A percentile compares a stretch with the other conserved stretches of the same genome.
Conservation (phyloP, 106 monocot genomes). For the Ottelia alismoides region DNA sequence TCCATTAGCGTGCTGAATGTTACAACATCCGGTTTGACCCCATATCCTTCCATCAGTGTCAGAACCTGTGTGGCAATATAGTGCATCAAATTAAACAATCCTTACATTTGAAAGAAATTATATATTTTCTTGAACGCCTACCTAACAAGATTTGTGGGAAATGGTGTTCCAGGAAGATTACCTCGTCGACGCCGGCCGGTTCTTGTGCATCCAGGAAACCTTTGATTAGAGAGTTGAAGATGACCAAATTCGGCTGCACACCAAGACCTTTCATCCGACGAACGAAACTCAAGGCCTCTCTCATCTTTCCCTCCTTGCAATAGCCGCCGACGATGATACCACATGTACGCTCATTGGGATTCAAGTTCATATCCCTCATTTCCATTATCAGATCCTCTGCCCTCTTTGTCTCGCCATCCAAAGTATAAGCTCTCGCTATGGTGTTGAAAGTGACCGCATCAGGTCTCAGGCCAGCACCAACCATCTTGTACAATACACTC, state of each 20-base stretch:
- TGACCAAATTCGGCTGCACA: slow-evolving; percentile 47
- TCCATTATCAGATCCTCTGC: slow-evolving; percentile 72
- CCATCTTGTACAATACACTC: slow-evolving; percentile 61
- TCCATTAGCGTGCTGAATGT: slow-evolving; percentile 89
- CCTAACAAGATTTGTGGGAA: no score
- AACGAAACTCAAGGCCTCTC: slow-evolving; percentile 68
- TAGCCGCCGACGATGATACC: slow-evolving; percentile 75
- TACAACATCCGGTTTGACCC: slow-evolving; percentile 73
- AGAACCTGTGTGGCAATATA: no score
- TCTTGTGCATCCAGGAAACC: slow-evolving; percentile 70
- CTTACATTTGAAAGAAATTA: no score
- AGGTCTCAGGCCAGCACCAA: slow-evolving; percentile 42
- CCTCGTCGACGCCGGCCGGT: slow-evolving; percentile 55
- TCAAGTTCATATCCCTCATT: slow-evolving; percentile 41
- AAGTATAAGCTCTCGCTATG: slow-evolving; percentile 66
- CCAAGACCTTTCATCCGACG: slow-evolving; percentile 47
- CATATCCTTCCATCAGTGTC: slow-evolving; percentile 47
- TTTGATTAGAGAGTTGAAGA: slow-evolving; percentile 82
- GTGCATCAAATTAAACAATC: no score
- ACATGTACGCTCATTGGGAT: slow-evolving; percentile 76
- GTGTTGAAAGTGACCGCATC: slow-evolving; percentile 91
- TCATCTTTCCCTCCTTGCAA: slow-evolving; percentile 78
- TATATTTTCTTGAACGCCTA: no score
- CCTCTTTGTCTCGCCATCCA: slow-evolving; percentile 58
- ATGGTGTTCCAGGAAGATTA: slow-evolving; percentile 32